Percentiles rank a stretch among this genome's conserved stretches.
These are phyloP conservation scores for Colletotrichum sublineola DNA, from an alignment of 2,329 filamentous ascomycete genomes.

Conservation along the genomic window DNA sequence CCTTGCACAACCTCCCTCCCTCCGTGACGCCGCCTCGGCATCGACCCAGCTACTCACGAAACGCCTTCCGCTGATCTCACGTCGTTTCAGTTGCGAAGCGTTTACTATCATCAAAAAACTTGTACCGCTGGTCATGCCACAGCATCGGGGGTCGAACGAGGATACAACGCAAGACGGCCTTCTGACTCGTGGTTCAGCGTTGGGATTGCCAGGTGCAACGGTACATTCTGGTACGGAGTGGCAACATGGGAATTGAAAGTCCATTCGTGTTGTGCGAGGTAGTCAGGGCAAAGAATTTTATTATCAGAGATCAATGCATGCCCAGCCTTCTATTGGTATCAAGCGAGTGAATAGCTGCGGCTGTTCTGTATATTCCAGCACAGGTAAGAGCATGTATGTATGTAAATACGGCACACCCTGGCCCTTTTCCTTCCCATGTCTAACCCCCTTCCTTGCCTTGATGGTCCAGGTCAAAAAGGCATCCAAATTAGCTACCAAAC, in stretches of 20 bases:
- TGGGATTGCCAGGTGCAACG: not conserved
- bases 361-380: conserved; percentile 17
- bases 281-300: conserved; percentile 14
- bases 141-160: not conserved
- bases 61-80: not conserved
- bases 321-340: not conserved
- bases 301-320: not conserved
- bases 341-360: not conserved
- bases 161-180: not conserved
- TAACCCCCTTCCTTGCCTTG: not conserved
- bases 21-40: not conserved
- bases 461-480: not conserved
- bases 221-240: not conserved
- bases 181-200: not conserved
- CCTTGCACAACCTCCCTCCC: not conserved
- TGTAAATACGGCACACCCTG: not conserved
- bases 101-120: too few relatives aligned
- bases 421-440: not conserved
- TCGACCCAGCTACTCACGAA: not conserved
- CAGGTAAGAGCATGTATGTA: not conserved
- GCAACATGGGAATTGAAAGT: not conserved
- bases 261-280: not conserved
- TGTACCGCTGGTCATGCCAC: not conserved
- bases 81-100: not conserved
- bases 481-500: not conserved